Evolutionary conservation across 2,329 filamentous ascomycete species (phyloP).

Genomic region (Catunica adiposa): DNA sequence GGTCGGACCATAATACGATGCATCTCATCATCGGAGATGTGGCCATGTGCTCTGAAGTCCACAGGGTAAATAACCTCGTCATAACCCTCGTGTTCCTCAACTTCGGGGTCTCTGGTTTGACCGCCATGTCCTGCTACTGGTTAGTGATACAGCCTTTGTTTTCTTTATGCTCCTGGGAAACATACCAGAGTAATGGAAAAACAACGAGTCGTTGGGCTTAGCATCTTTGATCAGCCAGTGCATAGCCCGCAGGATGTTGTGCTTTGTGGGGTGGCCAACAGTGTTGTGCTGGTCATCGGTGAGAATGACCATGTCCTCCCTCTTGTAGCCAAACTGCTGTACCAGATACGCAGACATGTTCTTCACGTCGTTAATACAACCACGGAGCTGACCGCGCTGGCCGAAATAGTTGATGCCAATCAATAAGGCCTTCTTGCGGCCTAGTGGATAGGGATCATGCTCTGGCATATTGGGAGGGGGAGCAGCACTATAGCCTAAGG

Average conservation of each 20-base stretch:
- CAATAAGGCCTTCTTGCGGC: slow-evolving; percentile 70
- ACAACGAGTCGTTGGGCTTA: slow-evolving; percentile 78
- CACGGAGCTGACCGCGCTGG: slow-evolving; percentile 74
- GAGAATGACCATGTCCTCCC: slow-evolving; percentile 92
- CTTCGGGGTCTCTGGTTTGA: slow-evolving; percentile 64
- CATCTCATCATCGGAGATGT: slow-evolving; percentile 74
- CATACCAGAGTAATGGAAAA: slow-evolving; percentile 91
- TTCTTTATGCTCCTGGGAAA: slow-evolving; percentile 5
- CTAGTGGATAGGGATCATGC: slow-evolving; percentile 21
- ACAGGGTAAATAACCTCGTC: slow-evolving; percentile 76
- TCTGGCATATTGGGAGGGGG: neutral
- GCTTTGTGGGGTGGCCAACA: slow-evolving; percentile 92
- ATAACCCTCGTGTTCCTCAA: slow-evolving; percentile 66
- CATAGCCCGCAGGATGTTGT: slow-evolving; percentile 90
- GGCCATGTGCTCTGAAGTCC: slow-evolving; percentile 61
- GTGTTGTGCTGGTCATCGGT: slow-evolving; percentile 95
- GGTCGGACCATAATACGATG: slow-evolving; percentile 54
- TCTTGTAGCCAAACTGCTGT: slow-evolving; percentile 77
- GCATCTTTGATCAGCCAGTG: slow-evolving; percentile 96
- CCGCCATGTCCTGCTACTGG: slow-evolving; percentile 52
- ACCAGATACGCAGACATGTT: slow-evolving; percentile 91
- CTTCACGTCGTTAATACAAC: slow-evolving; percentile 93
- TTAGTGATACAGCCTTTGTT: neutral
- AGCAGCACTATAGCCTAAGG: neutral
- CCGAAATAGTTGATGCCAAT: slow-evolving; percentile 97